Conservation (phyloP, 768 basidiomycete species). For the Kwoniella dendrophila region DNA sequence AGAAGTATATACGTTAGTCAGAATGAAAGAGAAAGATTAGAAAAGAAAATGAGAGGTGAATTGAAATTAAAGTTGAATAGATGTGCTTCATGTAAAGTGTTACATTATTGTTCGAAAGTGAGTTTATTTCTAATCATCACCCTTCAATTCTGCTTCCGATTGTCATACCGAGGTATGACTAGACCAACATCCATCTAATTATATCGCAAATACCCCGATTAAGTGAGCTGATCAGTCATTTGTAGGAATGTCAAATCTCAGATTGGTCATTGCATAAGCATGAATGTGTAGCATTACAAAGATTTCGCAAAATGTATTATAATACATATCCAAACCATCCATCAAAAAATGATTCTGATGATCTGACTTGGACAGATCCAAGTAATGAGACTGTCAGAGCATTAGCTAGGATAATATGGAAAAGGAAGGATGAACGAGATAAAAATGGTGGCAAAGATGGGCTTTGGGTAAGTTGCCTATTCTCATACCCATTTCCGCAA, state of each 20-base stretch:
- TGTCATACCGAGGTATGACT: too few relatives aligned
- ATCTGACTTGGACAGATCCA: slow-evolving; percentile 52
- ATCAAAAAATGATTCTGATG: slow-evolving; percentile 9
- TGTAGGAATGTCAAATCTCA: slow-evolving; percentile 68
- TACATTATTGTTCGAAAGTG: slow-evolving; percentile 78
- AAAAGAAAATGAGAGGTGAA: slow-evolving; percentile 1
- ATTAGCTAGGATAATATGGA: slow-evolving; percentile 75
- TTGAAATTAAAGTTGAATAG: slow-evolving; percentile 60
- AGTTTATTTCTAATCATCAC: slow-evolving; percentile 45
- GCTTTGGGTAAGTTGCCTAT: slow-evolving; percentile 22
- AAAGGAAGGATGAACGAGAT: slow-evolving; percentile 65
- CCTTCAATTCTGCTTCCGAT: not conserved
- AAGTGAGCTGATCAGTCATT: not conserved
- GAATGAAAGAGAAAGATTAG: not conserved
- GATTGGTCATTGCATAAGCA: slow-evolving; percentile 76
- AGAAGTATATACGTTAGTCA: slow-evolving; percentile 16
- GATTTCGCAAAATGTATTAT: slow-evolving; percentile 23
- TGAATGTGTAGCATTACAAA: slow-evolving; percentile 73
- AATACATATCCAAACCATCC: slow-evolving; percentile 48
- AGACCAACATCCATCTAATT: not conserved
- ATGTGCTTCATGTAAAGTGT: slow-evolving; percentile 71
- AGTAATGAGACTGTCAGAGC: slow-evolving; percentile 77
- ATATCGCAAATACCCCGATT: not conserved
- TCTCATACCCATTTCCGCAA: not conserved
- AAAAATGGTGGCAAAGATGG: slow-evolving; percentile 55